Evolutionary conservation across 768 basidiomycete genomes (phyloP), one percentile per base, ranked within the genome.

Genomic region (Amanita exitialis): DNA sequence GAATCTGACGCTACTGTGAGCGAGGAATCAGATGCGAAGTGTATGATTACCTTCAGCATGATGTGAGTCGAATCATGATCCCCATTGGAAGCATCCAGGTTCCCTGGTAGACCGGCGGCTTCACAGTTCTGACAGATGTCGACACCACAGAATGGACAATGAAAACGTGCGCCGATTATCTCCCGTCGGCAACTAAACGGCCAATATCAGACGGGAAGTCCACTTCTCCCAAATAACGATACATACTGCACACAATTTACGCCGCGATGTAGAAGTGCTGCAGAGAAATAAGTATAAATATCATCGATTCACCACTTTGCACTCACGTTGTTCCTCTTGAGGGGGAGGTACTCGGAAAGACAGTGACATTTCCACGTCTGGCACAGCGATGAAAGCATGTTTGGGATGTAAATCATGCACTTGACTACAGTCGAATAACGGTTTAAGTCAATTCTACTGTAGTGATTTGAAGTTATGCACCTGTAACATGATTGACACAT

Each of bases 381-480:
- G 83, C 4, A 93, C 78, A 7, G 79, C 74, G 16, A 94, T 68
- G 72, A 95, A 96, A 1, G 86, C 80, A 60, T 97, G 91, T 0
- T 79, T 77, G 1, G 93, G 94, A 59, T 97, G 93, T 13, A 95
- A 78, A 59, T 93, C 90, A 56, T 94, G 89, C 9, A 93, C 91
- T 67, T 89, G 82, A 60, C 91, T 92, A 55, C 43, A 48, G 50
- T 28, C 37, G 30, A 37, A 18, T 42, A 13, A 44, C 25, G 7
- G 34, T 5, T 36, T 16, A 32, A 18, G n/a, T 28, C 15, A 44
- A 57, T 51, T 15, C 27, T 47, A 55, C 34, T 44, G 10, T 2
- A 6, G 32, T 28, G 18, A 23, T 27, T n/a, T 3, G 13, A 7
- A 25, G n/a, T 2, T 3, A 37, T 9, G n/a, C 10, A 90, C 90